A percentile compares a stretch with the other conserved stretches of the same genome.
These are phyloP conservation scores for Nannizzia gypsea DNA, from an alignment of 2,329 filamentous ascomycete genomes.

Conservation along the genomic window DNA sequence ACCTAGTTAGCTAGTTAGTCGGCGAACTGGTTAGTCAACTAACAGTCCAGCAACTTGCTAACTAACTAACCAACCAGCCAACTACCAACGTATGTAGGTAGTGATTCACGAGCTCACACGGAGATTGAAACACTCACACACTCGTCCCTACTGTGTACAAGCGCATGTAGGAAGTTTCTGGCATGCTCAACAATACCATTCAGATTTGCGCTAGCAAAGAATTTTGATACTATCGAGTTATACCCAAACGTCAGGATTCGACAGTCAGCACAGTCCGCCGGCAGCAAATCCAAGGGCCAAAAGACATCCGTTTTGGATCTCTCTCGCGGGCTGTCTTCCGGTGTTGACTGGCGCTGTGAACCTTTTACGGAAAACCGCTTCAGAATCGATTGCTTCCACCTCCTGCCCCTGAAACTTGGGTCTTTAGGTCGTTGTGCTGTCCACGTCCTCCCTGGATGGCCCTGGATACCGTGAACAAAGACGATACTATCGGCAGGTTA, in stretches of 20 bases:
- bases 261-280: slow-evolving; percentile 10
- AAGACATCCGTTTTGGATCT: not conserved
- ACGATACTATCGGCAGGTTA: slow-evolving; percentile 16
- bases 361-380: no score
- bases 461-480: slow-evolving; percentile 25
- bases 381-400: not conserved
- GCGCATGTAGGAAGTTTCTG: not conserved
- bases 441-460: slow-evolving; percentile 14
- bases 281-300: slow-evolving; percentile 10
- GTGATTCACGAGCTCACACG: no score
- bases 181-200: not conserved
- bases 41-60: not conserved
- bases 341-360: not conserved
- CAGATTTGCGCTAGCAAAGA: not conserved
- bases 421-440: not conserved
- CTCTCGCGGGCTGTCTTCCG: not conserved
- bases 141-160: not conserved
- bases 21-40: no score
- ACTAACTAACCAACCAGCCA: not conserved
- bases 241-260: slow-evolving; percentile 14
- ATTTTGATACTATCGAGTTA: slow-evolving; percentile 13
- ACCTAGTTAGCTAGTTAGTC: no score
- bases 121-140: not conserved
- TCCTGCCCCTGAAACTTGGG: not conserved
- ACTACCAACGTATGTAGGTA: no score